Percentiles rank a stretch among this genome's conserved stretches.
Conservation (phyloP, 306 rosid species). For the Trifolium dubium region DNA sequence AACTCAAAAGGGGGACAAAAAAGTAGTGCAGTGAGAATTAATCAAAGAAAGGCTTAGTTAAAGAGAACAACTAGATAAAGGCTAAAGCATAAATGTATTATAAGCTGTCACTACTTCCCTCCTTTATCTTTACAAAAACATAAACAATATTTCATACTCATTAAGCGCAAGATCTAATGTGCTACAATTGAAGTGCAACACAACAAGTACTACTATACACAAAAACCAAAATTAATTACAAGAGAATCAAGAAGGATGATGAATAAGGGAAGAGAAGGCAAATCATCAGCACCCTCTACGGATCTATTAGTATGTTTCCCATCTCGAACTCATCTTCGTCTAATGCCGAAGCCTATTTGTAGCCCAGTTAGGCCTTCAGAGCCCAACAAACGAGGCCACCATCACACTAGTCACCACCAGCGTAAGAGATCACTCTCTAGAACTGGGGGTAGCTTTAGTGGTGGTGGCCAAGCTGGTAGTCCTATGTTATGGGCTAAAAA, state of each 20-base stretch:
- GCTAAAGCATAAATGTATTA: constrained; percentile 51
- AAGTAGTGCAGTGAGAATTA: constrained; percentile 47
- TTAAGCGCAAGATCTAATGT: constrained; percentile 48
- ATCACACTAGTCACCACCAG: constrained; percentile 44
- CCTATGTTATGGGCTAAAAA: constrained; percentile 78
- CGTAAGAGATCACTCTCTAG: constrained; percentile 59
- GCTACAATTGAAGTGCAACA: background rate
- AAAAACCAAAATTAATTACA: background rate
- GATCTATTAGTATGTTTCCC: constrained; percentile 93
- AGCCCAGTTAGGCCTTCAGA: constrained; percentile 79
- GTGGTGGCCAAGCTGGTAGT: constrained; percentile 53
- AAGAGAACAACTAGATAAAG: constrained; percentile 50
- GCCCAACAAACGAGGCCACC: constrained; percentile 52
- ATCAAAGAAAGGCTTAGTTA: constrained; percentile 41
- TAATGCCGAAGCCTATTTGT: constrained; percentile 83
- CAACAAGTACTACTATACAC: background rate
- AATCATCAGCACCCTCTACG: constrained; percentile 61
- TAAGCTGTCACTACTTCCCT: constrained; percentile 62
- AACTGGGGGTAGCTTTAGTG: constrained; percentile 30
- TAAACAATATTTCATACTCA: constrained; percentile 28
- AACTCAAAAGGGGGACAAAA: constrained; percentile 49
- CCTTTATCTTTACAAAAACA: constrained; percentile 59
- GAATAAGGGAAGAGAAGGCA: constrained; percentile 67
- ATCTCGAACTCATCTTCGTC: constrained; percentile 68
- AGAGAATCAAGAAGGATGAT: constrained; percentile 26